phyloP scores from a whole-genome alignment of 169 alveolate species.

The Perkinsus chesapeaki region DNA sequence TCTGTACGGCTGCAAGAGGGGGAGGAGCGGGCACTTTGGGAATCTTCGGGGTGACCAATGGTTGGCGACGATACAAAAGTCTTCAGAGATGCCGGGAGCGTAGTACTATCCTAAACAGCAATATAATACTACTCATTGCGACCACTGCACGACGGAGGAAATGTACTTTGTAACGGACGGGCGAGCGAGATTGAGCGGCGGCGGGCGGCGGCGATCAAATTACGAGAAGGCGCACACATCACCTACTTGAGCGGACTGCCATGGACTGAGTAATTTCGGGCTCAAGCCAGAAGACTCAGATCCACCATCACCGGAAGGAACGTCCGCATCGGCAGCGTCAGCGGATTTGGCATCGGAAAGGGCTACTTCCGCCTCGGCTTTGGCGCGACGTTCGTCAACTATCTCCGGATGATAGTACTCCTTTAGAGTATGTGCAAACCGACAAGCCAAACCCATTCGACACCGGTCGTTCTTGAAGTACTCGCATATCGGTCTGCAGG shows the following conservation, averaged over 20 bases:
- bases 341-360: not conserved
- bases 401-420: not conserved
- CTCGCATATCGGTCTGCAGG: not conserved
- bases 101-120: not conserved
- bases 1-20: not conserved
- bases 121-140: not conserved
- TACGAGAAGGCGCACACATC: no score
- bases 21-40: not conserved
- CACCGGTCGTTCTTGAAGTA: not conserved
- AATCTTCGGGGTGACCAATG: not conserved
- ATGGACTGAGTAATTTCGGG: no score
- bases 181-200: not conserved
- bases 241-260: no score
- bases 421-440: not conserved
- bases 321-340: not conserved
- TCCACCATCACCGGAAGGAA: no score
- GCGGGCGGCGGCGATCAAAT: no score
- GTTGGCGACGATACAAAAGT: not conserved
- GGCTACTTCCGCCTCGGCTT: not conserved
- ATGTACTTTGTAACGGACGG: not conserved
- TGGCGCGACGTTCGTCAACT: not conserved
- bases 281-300: no score
- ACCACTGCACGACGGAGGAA: not conserved
- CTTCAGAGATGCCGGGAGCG: not conserved
- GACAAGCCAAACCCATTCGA: not conserved